These are phyloP conservation scores for Penicillium chermesinum DNA, from an alignment of 495 filamentous ascomycete species.

Conservation along the genomic window DNA sequence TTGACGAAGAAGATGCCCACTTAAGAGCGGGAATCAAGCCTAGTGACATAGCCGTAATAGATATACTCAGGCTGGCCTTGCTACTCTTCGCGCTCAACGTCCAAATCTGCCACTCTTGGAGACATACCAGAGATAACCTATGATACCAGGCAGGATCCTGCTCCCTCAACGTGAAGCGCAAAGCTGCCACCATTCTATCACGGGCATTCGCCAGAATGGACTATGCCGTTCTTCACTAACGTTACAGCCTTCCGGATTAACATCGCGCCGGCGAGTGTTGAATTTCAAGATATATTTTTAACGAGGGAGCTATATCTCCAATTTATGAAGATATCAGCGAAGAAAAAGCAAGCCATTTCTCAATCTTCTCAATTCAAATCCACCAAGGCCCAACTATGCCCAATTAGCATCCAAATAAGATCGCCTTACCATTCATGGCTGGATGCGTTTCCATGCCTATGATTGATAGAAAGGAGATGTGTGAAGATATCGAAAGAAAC, in stretches of 20 bases:
- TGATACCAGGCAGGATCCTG: background rate
- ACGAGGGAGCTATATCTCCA: background rate
- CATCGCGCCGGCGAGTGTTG: background rate
- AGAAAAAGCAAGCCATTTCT: background rate
- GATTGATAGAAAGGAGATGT: background rate
- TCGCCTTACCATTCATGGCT: background rate
- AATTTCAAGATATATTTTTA: background rate
- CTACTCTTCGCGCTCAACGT: background rate
- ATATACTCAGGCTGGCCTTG: background rate
- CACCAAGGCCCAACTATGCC: background rate
- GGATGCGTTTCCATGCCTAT: background rate
- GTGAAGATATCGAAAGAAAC: background rate
- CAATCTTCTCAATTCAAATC: too few relatives aligned
- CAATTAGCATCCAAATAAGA: background rate
- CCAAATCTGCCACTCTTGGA: background rate
- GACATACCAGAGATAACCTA: background rate
- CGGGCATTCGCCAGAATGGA: background rate
- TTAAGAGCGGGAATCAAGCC: background rate
- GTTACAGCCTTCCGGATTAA: background rate
- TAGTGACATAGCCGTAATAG: background rate
- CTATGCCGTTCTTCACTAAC: background rate
- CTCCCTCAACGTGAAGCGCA: background rate
- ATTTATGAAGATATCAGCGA: background rate
- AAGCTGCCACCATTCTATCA: background rate
- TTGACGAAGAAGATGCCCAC: background rate